Evolutionary conservation across 2,329 filamentous ascomycete species (phyloP).

Genomic region (Penicillium aurantiogriseum): DNA sequence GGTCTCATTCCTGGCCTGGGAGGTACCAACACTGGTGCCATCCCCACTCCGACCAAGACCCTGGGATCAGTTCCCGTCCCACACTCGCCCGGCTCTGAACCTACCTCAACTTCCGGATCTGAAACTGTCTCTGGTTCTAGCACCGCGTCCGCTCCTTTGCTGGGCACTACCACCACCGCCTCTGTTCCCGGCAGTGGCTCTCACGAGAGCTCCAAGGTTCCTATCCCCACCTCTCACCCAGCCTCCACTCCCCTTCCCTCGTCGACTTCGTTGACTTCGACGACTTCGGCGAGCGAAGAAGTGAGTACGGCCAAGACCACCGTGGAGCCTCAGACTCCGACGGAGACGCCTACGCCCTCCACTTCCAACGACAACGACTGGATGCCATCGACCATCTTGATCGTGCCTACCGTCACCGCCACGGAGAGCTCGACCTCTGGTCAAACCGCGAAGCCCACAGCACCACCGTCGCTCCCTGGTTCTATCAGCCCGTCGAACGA

Average conservation of each 20-base stretch:
- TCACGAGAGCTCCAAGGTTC: slow-evolving; percentile 10
- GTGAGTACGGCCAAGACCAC: slow-evolving; percentile 28
- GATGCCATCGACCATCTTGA: slow-evolving; percentile 25
- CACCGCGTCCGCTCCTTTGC: slow-evolving; percentile 3
- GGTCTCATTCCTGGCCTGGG: slow-evolving; percentile 10
- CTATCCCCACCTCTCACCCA: slow-evolving; percentile 8
- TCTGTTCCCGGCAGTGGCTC: slow-evolving; percentile 12
- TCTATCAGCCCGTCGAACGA: slow-evolving; percentile 70
- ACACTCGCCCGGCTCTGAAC: slow-evolving; percentile 12
- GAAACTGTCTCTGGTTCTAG: slow-evolving; percentile 5
- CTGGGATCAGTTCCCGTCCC: slow-evolving; percentile 19
- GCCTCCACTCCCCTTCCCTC: slow-evolving; percentile 41
- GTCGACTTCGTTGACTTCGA: slow-evolving; percentile 34
- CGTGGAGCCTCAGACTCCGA: slow-evolving; percentile 29
- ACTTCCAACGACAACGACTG: slow-evolving; percentile 22
- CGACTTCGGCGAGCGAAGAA: slow-evolving; percentile 26
- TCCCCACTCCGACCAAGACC: slow-evolving; percentile 14
- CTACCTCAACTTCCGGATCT: slow-evolving; percentile 3
- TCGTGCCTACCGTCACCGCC: slow-evolving; percentile 12
- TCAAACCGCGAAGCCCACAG: slow-evolving; percentile 49
- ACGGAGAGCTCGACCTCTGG: slow-evolving; percentile 21
- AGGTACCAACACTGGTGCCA: slow-evolving; percentile 13
- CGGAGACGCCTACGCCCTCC: slow-evolving; percentile 23
- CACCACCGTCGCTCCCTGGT: slow-evolving; percentile 67
- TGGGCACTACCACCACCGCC: slow-evolving; percentile 2